Conservation (phyloP, 108 stramenopile species). For the Aurantiochytrium sp. region DNA sequence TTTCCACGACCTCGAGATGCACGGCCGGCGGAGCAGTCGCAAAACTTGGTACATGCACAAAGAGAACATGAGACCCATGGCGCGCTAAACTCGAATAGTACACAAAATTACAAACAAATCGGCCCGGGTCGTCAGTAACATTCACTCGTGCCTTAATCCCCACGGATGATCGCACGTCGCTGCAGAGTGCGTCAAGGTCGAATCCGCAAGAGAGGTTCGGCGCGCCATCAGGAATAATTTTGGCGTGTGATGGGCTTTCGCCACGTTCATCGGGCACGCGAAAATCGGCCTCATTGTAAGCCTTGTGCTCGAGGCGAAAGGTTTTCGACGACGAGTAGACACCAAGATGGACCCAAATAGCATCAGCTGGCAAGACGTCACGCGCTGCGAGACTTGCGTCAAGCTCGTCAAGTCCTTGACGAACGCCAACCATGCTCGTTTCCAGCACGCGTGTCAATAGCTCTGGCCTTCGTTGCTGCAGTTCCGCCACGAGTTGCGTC, state of each 20-base stretch:
- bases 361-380: background rate
- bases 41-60: background rate
- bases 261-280: background rate
- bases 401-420: background rate
- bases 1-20: background rate
- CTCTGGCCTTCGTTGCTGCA: background rate
- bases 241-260: background rate
- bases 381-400: background rate
- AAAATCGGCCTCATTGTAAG: background rate
- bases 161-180: background rate
- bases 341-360: background rate
- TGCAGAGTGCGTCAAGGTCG: background rate
- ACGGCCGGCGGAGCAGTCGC: background rate
- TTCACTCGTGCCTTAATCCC: background rate
- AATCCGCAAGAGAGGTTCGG: background rate
- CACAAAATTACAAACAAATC: background rate
- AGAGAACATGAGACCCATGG: background rate
- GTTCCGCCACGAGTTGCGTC: background rate
- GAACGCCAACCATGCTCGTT: background rate
- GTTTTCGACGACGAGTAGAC: background rate
- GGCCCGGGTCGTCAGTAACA: constrained; percentile 1
- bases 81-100: background rate
- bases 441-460: background rate
- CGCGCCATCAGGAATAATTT: background rate
- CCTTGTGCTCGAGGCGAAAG: background rate